Base-by-base conservation (phyloP, 305 asterid genomes). In the Lippia alba region DNA sequence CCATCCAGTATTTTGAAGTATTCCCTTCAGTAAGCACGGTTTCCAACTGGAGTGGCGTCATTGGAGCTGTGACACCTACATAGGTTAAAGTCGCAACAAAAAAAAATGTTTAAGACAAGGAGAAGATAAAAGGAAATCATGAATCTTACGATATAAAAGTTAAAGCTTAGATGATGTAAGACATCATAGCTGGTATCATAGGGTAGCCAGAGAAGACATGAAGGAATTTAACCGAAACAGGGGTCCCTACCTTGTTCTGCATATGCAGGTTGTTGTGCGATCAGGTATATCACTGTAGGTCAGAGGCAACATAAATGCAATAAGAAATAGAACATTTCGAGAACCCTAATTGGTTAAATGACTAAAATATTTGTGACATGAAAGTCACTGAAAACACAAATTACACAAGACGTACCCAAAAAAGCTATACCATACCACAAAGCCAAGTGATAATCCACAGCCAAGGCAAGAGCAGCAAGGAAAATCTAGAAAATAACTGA, bases 1-100 rank as follows among this genome's bases (percentile, higher is more conserved):
- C 99, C 99, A 94, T 88, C 98, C 97, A 91, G 80, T 68, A 88
- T 82, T 83, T 90, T 74, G 99, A 83, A 0, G 87, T 73, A 79
- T 74, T 90, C 81, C 91, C 94, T 78, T 94, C 99, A 74, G 98
- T 86, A 73, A 94, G 96, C 87, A 92, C 70, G 62, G 88, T 71
- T 82, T 94, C 99, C 86, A 94, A 73, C 76, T 88, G 96, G 76
- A 94, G 82, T 11, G 99, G 99, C 51, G 98, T 94, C 85, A 91
- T 77, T 60, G 81, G 96, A 81, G 76, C 87, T 66, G 88, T 76
- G n/a, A 87, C 74, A 69, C 98, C 99, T 94, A 78, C 34, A 73
- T 70, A 64, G 69, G 65, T 80, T 68, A 34, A 15, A 41, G 39
- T 54, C 12, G 51, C 66, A 66, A 74, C 51, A 24, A 34, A 66